Evolutionary conservation across 495 filamentous ascomycete species (phyloP).

Genomic region (Xeromyces bisporus): DNA sequence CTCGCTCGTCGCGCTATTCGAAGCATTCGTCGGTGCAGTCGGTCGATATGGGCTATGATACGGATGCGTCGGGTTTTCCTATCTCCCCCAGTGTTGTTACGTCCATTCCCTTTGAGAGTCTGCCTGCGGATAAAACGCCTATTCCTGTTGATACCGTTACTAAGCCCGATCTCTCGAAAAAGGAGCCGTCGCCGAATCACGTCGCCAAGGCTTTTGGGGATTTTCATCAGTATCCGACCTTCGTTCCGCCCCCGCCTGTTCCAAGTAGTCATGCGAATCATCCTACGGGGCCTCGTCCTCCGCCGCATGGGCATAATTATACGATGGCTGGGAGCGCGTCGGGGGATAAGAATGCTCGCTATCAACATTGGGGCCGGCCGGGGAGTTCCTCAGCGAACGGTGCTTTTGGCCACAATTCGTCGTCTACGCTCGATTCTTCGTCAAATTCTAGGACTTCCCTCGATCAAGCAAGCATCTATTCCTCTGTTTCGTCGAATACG

Average conservation of each 20-base stretch:
- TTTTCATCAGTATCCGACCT: constrained; percentile 78
- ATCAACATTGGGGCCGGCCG: constrained; percentile 54
- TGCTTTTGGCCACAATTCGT: constrained; percentile 47
- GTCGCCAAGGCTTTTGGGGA: constrained; percentile 61
- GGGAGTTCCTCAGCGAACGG: constrained; percentile 38
- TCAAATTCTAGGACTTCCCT: constrained; percentile 54
- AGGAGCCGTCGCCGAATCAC: constrained; percentile 65
- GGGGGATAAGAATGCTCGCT: constrained; percentile 48
- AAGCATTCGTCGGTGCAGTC: constrained; percentile 65
- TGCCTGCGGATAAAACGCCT: constrained; percentile 52
- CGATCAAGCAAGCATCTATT: constrained; percentile 51
- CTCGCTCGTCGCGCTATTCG: constrained; percentile 63
- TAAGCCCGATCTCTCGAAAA: constrained; percentile 47
- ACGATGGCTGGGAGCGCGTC: constrained; percentile 48
- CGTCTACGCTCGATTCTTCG: constrained; percentile 47
- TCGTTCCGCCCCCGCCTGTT: constrained; percentile 35
- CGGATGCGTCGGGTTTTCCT: constrained; percentile 39
- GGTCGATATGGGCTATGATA: constrained; percentile 35
- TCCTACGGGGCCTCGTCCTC: constrained; percentile 50
- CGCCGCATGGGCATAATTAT: constrained; percentile 43
- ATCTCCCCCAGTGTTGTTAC: constrained; percentile 76
- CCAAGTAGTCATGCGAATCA: constrained; percentile 36
- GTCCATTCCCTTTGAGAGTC: constrained; percentile 72
- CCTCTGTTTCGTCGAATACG: constrained; percentile 40
- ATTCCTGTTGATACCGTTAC: constrained; percentile 63